Percentiles rank a stretch among this genome's conserved stretches.
These are phyloP conservation scores for Endotrypanum monterogeii DNA, from an alignment of 208 protist species.

Conservation along the genomic window DNA sequence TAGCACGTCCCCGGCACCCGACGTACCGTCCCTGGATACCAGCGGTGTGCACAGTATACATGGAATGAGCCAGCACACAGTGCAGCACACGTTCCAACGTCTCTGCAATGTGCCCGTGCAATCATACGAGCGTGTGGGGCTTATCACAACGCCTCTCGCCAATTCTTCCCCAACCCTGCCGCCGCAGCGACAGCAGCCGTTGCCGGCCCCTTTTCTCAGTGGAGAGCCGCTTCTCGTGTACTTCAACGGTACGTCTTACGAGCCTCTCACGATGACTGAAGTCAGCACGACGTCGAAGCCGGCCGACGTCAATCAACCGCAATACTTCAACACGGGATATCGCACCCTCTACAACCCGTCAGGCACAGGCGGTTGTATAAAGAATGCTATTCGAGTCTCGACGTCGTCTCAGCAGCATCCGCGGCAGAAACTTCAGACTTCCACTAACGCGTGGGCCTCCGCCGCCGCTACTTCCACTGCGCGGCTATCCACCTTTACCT, in stretches of 20 bases:
- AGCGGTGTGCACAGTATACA: not conserved
- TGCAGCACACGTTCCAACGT: not conserved
- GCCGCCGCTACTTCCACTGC: not conserved
- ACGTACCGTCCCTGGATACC: not conserved
- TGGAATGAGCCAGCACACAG: not conserved
- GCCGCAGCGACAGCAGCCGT: not conserved
- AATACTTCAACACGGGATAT: conserved; percentile 1
- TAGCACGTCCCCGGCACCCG: not conserved
- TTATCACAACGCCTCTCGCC: not conserved
- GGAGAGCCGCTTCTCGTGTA: not conserved
- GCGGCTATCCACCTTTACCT: not conserved
- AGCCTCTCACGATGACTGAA: not conserved
- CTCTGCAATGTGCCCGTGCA: not conserved
- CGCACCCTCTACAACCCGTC: not conserved
- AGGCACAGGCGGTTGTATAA: not conserved
- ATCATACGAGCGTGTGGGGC: not conserved
- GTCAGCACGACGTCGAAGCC: not conserved
- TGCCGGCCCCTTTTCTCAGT: not conserved
- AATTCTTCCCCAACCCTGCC: not conserved
- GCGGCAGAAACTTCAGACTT: not conserved
- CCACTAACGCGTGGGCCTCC: not conserved
- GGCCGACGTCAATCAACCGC: not conserved
- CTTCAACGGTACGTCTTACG: not conserved
- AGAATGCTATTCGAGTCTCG: not conserved
- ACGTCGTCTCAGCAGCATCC: not conserved